Conservation (phyloP, 768 basidiomycete genomes). For the Kwoniella newhampshirensis region DNA sequence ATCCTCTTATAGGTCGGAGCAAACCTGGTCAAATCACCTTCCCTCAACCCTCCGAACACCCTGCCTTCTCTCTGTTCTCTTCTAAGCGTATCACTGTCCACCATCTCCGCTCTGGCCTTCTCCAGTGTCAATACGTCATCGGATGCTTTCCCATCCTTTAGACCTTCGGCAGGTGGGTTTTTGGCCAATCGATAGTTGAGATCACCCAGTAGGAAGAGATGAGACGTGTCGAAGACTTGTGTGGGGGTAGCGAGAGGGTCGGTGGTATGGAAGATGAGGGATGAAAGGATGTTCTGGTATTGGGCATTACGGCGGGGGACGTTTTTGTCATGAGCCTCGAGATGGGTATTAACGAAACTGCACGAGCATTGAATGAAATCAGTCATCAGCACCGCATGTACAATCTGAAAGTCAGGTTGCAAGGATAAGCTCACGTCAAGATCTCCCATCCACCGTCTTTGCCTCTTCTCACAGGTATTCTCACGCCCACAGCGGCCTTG, state of each 20-base stretch:
- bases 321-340: slow-evolving; percentile 75
- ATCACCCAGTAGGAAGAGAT: slow-evolving; percentile 90
- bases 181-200: slow-evolving; percentile 76
- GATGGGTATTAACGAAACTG: slow-evolving; percentile 89
- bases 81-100: slow-evolving; percentile 44
- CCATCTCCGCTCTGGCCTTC: slow-evolving; percentile 41
- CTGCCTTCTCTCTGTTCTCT: slow-evolving; percentile 64
- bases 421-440: slow-evolving; percentile 70
- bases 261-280: slow-evolving; percentile 71
- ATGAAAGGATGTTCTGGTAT: slow-evolving; percentile 75
- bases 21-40: slow-evolving; percentile 85
- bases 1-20: slow-evolving; percentile 88
- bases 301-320: slow-evolving; percentile 69
- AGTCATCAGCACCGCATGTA: no score
- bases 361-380: not conserved
- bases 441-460: slow-evolving; percentile 66
- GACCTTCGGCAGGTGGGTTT: slow-evolving; percentile 29
- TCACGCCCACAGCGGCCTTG: slow-evolving; percentile 87
- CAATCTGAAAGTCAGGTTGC: no score
- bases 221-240: slow-evolving; percentile 74
- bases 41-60: slow-evolving; percentile 70
- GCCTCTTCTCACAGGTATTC: slow-evolving; percentile 67
- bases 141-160: slow-evolving; percentile 15
- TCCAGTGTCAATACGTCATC: slow-evolving; percentile 32
- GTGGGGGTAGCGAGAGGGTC: slow-evolving; percentile 58